Percentiles rank a stretch among this genome's conserved stretches.
Conservation (phyloP, 2,329 filamentous ascomycete genomes). For the Pseudogymnoascus sp. region DNA sequence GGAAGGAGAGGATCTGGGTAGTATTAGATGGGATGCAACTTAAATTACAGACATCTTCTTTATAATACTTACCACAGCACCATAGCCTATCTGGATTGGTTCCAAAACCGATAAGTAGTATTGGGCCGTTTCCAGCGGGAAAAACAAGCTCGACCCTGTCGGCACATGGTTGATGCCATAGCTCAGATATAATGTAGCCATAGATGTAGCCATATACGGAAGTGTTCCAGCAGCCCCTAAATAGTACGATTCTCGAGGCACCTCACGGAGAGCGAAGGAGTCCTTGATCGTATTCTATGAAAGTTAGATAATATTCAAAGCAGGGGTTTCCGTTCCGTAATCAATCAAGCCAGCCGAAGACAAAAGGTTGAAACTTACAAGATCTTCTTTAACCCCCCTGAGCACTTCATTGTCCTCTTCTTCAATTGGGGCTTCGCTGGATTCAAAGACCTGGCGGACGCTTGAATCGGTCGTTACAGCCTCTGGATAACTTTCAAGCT, state of each 20-base stretch:
- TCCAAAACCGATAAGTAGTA: constrained; percentile 69
- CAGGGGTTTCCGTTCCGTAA: background rate
- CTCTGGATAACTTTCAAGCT: constrained; percentile 54
- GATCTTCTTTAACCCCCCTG: constrained; percentile 45
- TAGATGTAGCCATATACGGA: constrained; percentile 78
- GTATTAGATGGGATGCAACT: background rate
- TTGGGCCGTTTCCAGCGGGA: constrained; percentile 63
- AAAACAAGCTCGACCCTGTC: constrained; percentile 55
- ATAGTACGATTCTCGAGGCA: constrained; percentile 61
- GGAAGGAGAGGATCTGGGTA: constrained; percentile 76
- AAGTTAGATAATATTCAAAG: constrained; percentile 11
- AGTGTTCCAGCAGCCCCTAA: constrained; percentile 73
- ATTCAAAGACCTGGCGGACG: constrained; percentile 44
- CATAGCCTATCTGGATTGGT: constrained; percentile 84
- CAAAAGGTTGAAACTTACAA: constrained; percentile 43
- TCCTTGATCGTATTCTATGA: constrained; percentile 58
- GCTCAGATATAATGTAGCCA: constrained; percentile 74
- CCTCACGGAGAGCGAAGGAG: constrained; percentile 57
- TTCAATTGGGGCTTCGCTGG: constrained; percentile 20
- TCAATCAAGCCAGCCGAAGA: background rate
- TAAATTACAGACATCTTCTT: constrained; percentile 8
- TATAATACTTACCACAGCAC: constrained; percentile 60
- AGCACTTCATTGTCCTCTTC: constrained; percentile 40
- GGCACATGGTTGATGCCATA: constrained; percentile 72
- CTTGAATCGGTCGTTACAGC: constrained; percentile 54